These are phyloP conservation scores for Saprolegnia parasitica DNA, from an alignment of 352 stramenopile species.

Conservation along the genomic window DNA sequence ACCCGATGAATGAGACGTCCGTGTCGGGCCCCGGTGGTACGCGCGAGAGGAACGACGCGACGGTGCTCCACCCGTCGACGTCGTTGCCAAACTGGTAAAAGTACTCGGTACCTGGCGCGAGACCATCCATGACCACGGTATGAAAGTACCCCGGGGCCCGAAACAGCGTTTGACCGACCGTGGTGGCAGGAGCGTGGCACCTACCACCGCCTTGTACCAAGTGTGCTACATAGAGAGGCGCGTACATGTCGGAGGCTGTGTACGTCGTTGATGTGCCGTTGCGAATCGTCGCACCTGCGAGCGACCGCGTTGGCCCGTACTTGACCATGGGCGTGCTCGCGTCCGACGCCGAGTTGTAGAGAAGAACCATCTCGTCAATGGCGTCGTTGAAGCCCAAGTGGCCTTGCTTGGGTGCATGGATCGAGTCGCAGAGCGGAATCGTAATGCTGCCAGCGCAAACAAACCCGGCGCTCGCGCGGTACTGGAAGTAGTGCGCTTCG, in stretches of 20 bases:
- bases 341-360: slow-evolving; percentile 66
- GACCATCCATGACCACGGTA: slow-evolving; percentile 53
- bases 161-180: slow-evolving; percentile 59
- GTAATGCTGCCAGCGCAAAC: slow-evolving; percentile 36
- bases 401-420: slow-evolving; percentile 60
- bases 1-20: slow-evolving; percentile 60
- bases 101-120: slow-evolving; percentile 45
- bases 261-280: slow-evolving; percentile 58
- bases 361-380: slow-evolving; percentile 49
- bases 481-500: slow-evolving; percentile 53
- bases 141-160: slow-evolving; percentile 78
- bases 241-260: slow-evolving; percentile 51
- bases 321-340: slow-evolving; percentile 32
- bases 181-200: slow-evolving; percentile 56
- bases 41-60: slow-evolving; percentile 47
- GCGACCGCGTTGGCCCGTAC: background rate
- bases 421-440: slow-evolving; percentile 46
- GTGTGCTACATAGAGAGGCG: background rate
- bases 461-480: slow-evolving; percentile 31
- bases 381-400: slow-evolving; percentile 58
- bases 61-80: slow-evolving; percentile 45
- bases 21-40: background rate
- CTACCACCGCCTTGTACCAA: slow-evolving; percentile 30
- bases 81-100: slow-evolving; percentile 81
- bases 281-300: background rate